A percentile compares a stretch with the other conserved stretches of the same genome.
Evolutionary conservation across 1,284 basidiomycete genomes (phyloP).

Genomic region (Ceratobasidium sp.): DNA sequence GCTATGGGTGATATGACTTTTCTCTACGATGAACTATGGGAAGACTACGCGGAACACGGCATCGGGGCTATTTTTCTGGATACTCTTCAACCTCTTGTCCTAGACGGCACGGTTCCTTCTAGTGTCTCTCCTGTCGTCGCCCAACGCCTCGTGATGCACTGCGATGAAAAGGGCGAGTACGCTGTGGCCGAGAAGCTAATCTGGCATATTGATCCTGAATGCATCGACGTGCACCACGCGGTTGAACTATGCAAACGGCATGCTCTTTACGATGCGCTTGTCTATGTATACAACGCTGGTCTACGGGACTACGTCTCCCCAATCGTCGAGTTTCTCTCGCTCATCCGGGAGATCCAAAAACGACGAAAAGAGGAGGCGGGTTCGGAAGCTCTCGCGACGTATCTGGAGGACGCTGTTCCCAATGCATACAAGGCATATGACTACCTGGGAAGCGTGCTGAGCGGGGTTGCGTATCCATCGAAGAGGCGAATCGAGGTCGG

Average conservation of each 20-base stretch:
- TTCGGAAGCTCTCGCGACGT: slow-evolving; percentile 54
- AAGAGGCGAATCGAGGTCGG: slow-evolving; percentile 65
- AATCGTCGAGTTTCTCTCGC: slow-evolving; percentile 83
- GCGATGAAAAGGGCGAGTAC: slow-evolving; percentile 79
- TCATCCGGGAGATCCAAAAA: slow-evolving; percentile 79
- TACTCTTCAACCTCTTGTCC: slow-evolving; percentile 87
- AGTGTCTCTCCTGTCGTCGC: slow-evolving; percentile 88
- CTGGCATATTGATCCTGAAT: slow-evolving; percentile 94
- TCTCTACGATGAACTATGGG: slow-evolving; percentile 93
- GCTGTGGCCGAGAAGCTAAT: slow-evolving; percentile 90
- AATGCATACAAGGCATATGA: slow-evolving; percentile 95
- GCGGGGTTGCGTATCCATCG: slow-evolving; percentile 89
- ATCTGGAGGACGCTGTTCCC: slow-evolving; percentile 71
- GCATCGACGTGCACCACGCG: slow-evolving; percentile 94
- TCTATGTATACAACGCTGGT: slow-evolving; percentile 93
- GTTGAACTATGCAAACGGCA: slow-evolving; percentile 87
- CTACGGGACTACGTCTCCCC: slow-evolving; percentile 92
- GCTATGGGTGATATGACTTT: slow-evolving; percentile 85
- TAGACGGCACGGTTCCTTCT: slow-evolving; percentile 75
- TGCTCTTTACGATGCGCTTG: slow-evolving; percentile 91
- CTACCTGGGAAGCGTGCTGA: slow-evolving; percentile 89
- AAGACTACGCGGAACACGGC: slow-evolving; percentile 86
- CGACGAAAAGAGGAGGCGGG: slow-evolving; percentile 61
- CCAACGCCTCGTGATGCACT: slow-evolving; percentile 84
- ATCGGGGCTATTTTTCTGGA: slow-evolving; percentile 90